phyloP scores from a whole-genome alignment of 169 alveolate species.

The Plasmodium fragile region DNA sequence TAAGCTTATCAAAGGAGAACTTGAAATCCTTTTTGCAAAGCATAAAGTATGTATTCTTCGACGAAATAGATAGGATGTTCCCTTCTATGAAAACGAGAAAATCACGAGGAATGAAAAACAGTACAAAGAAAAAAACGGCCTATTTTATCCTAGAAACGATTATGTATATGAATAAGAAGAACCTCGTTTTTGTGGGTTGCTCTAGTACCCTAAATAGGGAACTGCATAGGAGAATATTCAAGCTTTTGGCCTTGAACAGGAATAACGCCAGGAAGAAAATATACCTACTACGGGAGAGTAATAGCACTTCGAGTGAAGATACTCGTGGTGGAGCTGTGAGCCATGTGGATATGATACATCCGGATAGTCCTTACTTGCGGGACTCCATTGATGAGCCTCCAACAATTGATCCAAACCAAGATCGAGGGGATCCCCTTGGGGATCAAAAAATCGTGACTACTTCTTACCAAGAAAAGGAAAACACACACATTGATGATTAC shows the following conservation, averaged over 20 bases:
- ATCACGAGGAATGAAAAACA: conserved; percentile 9
- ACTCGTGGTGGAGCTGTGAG: neutral
- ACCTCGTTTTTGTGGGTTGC: conserved; percentile 66
- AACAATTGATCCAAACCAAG: neutral
- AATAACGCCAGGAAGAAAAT: conserved; percentile 55
- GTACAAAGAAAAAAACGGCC: conserved; percentile 53
- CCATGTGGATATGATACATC: neutral
- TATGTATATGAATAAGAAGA: conserved; percentile 67
- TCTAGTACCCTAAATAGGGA: conserved; percentile 75
- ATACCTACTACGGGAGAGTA: conserved; percentile 50
- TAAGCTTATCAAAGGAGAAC: conserved; percentile 29
- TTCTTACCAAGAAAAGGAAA: conserved; percentile 2
- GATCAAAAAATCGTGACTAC: neutral
- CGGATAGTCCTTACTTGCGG: neutral
- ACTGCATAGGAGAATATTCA: conserved; percentile 58
- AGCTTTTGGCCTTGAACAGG: conserved; percentile 31
- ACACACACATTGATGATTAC: neutral
- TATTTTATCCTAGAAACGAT: conserved; percentile 58
- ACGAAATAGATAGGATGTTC: conserved; percentile 64
- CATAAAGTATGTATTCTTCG: conserved; percentile 58
- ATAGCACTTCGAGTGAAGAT: neutral
- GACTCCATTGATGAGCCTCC: neutral
- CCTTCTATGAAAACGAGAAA: conserved; percentile 30
- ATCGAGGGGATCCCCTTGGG: neutral
- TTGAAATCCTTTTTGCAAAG: conserved; percentile 56